phyloP scores from a whole-genome alignment of 345 rosid genomes.

The Moringa oleifera region DNA sequence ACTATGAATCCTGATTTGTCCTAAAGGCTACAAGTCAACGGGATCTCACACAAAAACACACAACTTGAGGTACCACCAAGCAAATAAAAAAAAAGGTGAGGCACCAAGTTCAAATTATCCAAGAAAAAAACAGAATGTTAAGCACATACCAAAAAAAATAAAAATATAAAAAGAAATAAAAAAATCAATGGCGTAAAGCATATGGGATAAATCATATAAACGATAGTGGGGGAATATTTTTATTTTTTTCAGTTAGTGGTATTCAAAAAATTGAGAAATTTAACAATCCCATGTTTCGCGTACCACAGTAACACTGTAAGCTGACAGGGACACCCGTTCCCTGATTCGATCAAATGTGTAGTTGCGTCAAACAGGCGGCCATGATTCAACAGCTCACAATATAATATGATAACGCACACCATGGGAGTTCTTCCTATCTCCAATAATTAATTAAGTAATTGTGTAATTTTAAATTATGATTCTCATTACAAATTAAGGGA shows the following conservation, averaged over 20 bases:
- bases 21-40: too few species aligned
- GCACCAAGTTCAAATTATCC: too few species aligned
- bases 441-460: not conserved
- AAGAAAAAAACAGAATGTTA: too few species aligned
- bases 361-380: not conserved
- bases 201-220: not conserved
- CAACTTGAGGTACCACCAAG: too few species aligned
- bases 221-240: not conserved
- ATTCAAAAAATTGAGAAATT: not conserved
- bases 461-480: too few species aligned
- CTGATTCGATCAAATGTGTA: not conserved
- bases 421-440: not conserved
- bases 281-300: not conserved
- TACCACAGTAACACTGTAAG: not conserved
- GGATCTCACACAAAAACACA: too few species aligned
- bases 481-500: not conserved
- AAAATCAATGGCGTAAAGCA: not conserved
- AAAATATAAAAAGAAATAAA: too few species aligned
- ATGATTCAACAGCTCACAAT: not conserved
- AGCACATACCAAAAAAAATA: too few species aligned
- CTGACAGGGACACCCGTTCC: not conserved
- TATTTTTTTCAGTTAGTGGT: constrained; percentile 4
- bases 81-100: too few species aligned
- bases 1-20: too few species aligned
- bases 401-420: too few species aligned